phyloP scores from a whole-genome alignment of 2,329 filamentous ascomycete genomes.

The Biscogniauxia mediterranea region DNA sequence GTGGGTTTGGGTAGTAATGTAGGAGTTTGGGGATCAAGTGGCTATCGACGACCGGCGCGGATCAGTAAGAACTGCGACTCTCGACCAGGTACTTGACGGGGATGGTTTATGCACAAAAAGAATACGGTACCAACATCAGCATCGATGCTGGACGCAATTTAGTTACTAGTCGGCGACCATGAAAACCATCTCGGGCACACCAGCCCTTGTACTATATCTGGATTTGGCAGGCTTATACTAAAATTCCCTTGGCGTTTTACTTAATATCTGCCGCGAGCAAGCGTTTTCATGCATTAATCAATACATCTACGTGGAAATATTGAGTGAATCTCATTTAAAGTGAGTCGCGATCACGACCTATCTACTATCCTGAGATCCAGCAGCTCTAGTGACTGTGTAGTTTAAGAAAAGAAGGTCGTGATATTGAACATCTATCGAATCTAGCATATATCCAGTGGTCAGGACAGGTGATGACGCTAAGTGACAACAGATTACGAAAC shows the following conservation, averaged over 20 bases:
- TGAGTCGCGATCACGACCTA: neutral
- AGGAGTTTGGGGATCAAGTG: conserved; percentile 6
- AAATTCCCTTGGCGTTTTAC: conserved; percentile 8
- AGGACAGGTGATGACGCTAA: too few species aligned
- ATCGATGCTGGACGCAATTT: conserved; percentile 11
- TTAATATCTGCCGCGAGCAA: neutral
- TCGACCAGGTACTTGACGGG: conserved; percentile 8
- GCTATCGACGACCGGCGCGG: conserved; percentile 23
- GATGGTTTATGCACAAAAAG: conserved; percentile 2
- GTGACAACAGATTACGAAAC: too few species aligned
- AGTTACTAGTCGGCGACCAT: conserved; percentile 7
- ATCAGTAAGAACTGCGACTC: conserved; percentile 25
- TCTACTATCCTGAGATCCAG: neutral
- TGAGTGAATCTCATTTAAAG: neutral
- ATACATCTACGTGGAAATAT: neutral
- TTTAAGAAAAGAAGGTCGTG: neutral
- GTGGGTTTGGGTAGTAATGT: conserved; percentile 7
- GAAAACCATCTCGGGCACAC: conserved; percentile 12
- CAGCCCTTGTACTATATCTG: conserved; percentile 28
- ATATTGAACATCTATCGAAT: too few species aligned
- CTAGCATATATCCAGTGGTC: too few species aligned
- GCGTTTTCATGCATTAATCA: neutral
- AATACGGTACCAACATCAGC: conserved; percentile 9
- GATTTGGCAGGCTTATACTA: conserved; percentile 23
- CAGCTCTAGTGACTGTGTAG: neutral